Conservation (phyloP, 2,329 filamentous ascomycete genomes). For the Talaromyces sp. region DNA sequence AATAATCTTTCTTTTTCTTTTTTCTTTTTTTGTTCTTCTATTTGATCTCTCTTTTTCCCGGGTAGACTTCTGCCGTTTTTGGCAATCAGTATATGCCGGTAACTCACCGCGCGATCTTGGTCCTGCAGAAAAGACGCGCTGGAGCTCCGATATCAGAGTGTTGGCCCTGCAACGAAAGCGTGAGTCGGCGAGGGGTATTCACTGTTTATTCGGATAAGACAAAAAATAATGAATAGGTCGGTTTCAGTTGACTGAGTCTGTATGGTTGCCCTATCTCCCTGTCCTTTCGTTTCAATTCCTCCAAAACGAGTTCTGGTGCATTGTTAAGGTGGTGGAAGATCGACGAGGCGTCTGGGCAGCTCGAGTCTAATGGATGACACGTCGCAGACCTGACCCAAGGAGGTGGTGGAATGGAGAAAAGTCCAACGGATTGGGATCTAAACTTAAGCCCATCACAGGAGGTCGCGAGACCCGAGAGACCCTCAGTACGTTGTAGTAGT, state of each 20-base stretch:
- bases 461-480: background rate
- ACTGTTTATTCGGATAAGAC: conserved; percentile 13
- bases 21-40: background rate
- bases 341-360: conserved; percentile 14
- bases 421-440: conserved; percentile 6
- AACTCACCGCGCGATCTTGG: conserved; percentile 9
- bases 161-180: conserved; percentile 17
- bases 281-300: conserved; percentile 7
- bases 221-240: conserved; percentile 5
- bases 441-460: conserved; percentile 5
- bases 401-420: conserved; percentile 12
- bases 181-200: conserved; percentile 17
- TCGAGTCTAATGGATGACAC: conserved; percentile 21
- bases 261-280: conserved; percentile 1
- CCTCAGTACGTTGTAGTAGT: conserved; percentile 5
- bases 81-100: conserved; percentile 5
- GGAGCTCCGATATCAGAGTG: conserved; percentile 14
- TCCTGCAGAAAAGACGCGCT: conserved; percentile 9
- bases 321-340: conserved; percentile 16
- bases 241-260: background rate
- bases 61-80: conserved; percentile 9
- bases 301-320: conserved; percentile 9
- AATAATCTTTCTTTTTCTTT: conserved; percentile 13
- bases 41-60: background rate
- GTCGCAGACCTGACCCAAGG: conserved; percentile 17